Base-by-base conservation (phyloP, 208 protist species). In the Acanthamoeba lenticulata region DNA sequence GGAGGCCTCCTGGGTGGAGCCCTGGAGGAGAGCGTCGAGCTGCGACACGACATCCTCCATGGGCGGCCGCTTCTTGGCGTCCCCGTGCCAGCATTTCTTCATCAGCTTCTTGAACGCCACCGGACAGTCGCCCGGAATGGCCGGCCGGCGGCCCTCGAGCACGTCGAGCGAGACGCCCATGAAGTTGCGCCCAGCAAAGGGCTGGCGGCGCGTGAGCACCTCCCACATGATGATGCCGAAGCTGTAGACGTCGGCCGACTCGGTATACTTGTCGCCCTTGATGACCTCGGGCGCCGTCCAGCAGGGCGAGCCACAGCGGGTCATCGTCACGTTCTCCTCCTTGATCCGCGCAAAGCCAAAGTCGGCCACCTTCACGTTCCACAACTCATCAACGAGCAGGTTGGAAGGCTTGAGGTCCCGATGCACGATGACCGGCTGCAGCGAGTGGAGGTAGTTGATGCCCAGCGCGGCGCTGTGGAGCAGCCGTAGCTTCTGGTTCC, bases 241-340 rank as follows among this genome's bases (percentile, higher is more conserved):
- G n/a, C n/a, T n/a, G n/a, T n/a, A 83, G 24, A 83, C 42, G 72
- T 83, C 72, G 19, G 72, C 72, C 29, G 32, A 32, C 42, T 38
- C 72, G 38, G 24, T 27, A 29, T 83, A 83, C 42, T 83, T 32
- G 9, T 83, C 72, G 11, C 72, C 72, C 42, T 32, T 83, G 42
- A 83, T 83, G 36, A 83, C 72, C 72, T 83, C 72, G 38, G 72
- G 72, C 72, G 72, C 72, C 7, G 62, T 72, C 62, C 62, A 72
- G 32, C 62, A 72, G 32, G 62, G 62, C 24, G 62, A 38, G 19
- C 62, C 62, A 24, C 62, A 72, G 32, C 62, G 62, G 24, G 62
- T 72, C 62, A 72, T 72, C 7, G 55, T 62, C 24, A 24, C 55
- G 55, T 62, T 62, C 24, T 62, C 55, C 24, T 62, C 55, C 24